These are phyloP conservation scores for Auxenochlorella protothecoides DNA, from an alignment of 139 green algal species.

Conservation along the genomic window DNA sequence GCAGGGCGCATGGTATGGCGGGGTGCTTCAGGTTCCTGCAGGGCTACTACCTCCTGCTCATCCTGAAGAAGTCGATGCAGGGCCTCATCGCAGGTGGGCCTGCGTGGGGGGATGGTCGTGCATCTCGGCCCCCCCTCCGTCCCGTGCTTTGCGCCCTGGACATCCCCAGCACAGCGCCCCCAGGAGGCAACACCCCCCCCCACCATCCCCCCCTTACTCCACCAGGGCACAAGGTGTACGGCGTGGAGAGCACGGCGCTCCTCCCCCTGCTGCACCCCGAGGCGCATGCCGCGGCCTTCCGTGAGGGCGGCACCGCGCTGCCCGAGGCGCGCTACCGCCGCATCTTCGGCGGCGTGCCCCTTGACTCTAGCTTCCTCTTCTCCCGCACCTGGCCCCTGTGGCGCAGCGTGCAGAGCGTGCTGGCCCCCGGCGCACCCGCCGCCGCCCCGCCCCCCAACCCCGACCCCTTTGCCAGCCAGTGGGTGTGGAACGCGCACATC, in stretches of 20 bases:
- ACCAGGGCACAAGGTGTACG: slow-evolving; percentile 72
- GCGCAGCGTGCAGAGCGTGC: slow-evolving; percentile 62
- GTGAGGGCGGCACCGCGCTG: background rate
- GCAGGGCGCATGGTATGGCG: slow-evolving; percentile 56
- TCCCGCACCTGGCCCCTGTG: slow-evolving; percentile 72
- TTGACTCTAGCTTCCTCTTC: slow-evolving; percentile 91
- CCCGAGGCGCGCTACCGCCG: slow-evolving; percentile 52
- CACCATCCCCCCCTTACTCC: background rate
- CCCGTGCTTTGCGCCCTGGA: background rate
- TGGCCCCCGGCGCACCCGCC: background rate
- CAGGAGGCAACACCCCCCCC: too few relatives aligned
- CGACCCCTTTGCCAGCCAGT: slow-evolving; percentile 60
- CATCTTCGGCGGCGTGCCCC: slow-evolving; percentile 67
- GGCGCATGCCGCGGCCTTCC: slow-evolving; percentile 31
- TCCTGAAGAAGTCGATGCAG: slow-evolving; percentile 54
- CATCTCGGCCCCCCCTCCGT: background rate
- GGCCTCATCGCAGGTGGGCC: slow-evolving; percentile 59
- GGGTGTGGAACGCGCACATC: slow-evolving; percentile 90
- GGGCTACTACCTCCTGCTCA: slow-evolving; percentile 81
- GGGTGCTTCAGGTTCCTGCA: slow-evolving; percentile 49
- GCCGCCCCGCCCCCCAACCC: slow-evolving; percentile 6
- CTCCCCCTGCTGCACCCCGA: slow-evolving; percentile 49
- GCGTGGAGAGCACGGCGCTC: slow-evolving; percentile 62
- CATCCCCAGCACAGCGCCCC: background rate
- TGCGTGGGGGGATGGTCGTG: background rate